Conservation (phyloP, 441 rosid species). For the Macaranga tanarius region DNA sequence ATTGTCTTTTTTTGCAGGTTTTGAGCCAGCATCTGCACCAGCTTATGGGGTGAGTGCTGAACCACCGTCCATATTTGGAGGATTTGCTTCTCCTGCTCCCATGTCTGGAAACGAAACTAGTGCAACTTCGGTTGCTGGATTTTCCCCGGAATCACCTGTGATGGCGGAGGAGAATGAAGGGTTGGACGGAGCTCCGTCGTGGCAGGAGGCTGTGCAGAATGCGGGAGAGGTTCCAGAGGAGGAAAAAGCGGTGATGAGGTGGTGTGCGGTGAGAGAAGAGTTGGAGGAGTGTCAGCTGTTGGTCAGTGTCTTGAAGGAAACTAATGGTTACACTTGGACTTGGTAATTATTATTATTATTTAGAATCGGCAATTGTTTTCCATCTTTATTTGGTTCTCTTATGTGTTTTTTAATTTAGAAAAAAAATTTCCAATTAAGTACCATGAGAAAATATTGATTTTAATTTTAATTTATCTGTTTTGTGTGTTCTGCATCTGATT, state of each 20-base stretch:
- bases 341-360: neutral
- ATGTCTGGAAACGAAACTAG: neutral
- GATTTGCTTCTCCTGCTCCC: neutral
- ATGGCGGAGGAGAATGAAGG: neutral
- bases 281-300: neutral
- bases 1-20: neutral
- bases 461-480: no score
- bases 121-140: neutral
- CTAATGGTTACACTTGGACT: neutral
- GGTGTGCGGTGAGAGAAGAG: conserved; percentile 1
- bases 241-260: neutral
- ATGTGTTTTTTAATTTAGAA: no score
- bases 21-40: neutral
- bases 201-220: neutral
- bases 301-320: conserved; percentile 7
- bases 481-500: no score
- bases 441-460: no score
- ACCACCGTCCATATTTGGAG: neutral
- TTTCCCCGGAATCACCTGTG: neutral
- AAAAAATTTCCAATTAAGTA: no score
- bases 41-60: neutral
- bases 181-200: neutral
- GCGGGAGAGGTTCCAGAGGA: neutral
- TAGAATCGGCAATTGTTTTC: neutral
- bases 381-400: neutral